A percentile compares a stretch with the other conserved stretches of the same genome.
Conservation (phyloP, 805 yeast genomes). For the Kodamaea neixiangensis region DNA sequence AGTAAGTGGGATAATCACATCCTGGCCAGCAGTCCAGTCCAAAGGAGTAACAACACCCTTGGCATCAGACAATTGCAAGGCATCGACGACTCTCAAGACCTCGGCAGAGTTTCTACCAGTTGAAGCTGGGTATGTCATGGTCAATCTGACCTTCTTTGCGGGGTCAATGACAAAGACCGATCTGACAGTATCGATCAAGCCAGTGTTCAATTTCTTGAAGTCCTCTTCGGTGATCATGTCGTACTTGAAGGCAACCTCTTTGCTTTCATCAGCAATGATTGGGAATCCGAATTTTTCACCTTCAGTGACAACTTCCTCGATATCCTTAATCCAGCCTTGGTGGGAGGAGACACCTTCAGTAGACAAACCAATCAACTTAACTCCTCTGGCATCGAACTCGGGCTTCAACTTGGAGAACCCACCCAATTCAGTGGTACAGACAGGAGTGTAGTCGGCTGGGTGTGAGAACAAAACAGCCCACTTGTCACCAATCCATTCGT, state of each 20-base stretch:
- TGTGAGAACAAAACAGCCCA: conserved; percentile 74
- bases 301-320: conserved; percentile 57
- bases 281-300: conserved; percentile 63
- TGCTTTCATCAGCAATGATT: conserved; percentile 64
- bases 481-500: conserved; percentile 58
- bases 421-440: conserved; percentile 77
- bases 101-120: conserved; percentile 79
- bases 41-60: conserved; percentile 68
- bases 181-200: conserved; percentile 67
- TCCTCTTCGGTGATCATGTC: conserved; percentile 76
- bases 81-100: conserved; percentile 67
- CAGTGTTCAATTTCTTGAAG: conserved; percentile 63
- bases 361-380: conserved; percentile 67
- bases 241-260: conserved; percentile 60
- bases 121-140: conserved; percentile 69
- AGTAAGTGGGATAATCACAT: conserved; percentile 70
- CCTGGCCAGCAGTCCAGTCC: conserved; percentile 74
- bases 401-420: conserved; percentile 73
- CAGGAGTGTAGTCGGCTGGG: conserved; percentile 80
- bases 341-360: conserved; percentile 66
- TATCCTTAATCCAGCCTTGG: conserved; percentile 69
- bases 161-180: conserved; percentile 76
- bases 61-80: conserved; percentile 64
- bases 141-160: conserved; percentile 59
- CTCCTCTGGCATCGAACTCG: conserved; percentile 64